Evolutionary conservation across 2,329 filamentous ascomycete genomes (phyloP).

Genomic region (Hypoxylon rubiginosum): DNA sequence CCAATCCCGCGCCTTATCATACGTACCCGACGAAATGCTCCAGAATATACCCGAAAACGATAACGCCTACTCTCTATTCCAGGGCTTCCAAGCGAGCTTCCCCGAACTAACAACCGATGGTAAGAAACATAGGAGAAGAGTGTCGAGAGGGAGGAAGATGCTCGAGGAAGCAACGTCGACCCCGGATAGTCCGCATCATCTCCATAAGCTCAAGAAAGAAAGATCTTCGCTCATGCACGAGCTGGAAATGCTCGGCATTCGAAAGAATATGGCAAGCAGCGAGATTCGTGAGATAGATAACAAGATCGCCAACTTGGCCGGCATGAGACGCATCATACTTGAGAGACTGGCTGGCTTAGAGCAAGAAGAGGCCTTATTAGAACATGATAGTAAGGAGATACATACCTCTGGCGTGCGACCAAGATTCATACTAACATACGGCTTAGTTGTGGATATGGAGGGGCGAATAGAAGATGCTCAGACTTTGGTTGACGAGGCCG

Average conservation of each 20-base stretch:
- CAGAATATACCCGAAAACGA: constrained; percentile 88
- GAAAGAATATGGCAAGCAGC: constrained; percentile 97
- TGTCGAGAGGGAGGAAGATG: constrained; percentile 81
- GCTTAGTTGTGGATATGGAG: constrained; percentile 72
- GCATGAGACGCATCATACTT: constrained; percentile 92
- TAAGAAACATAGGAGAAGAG: constrained; percentile 77
- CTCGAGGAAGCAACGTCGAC: constrained; percentile 73
- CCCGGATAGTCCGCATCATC: constrained; percentile 72
- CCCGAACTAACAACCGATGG: constrained; percentile 78
- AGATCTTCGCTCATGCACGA: constrained; percentile 84
- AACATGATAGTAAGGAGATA: constrained; percentile 83
- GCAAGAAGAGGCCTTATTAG: constrained; percentile 89
- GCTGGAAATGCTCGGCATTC: constrained; percentile 89
- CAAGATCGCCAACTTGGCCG: constrained; percentile 93
- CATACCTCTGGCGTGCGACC: neutral
- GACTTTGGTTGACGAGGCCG: constrained; percentile 69
- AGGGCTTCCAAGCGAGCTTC: constrained; percentile 93
- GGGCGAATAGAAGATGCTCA: constrained; percentile 72
- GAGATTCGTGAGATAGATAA: constrained; percentile 97
- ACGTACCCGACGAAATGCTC: constrained; percentile 90
- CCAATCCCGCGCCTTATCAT: constrained; percentile 90
- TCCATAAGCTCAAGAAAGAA: constrained; percentile 83
- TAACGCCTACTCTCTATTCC: constrained; percentile 92
- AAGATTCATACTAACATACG: constrained; percentile 50
- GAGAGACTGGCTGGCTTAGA: constrained; percentile 88